These are phyloP conservation scores for Macrocybe gigantea DNA, from an alignment of 768 basidiomycete species.

Conservation along the genomic window DNA sequence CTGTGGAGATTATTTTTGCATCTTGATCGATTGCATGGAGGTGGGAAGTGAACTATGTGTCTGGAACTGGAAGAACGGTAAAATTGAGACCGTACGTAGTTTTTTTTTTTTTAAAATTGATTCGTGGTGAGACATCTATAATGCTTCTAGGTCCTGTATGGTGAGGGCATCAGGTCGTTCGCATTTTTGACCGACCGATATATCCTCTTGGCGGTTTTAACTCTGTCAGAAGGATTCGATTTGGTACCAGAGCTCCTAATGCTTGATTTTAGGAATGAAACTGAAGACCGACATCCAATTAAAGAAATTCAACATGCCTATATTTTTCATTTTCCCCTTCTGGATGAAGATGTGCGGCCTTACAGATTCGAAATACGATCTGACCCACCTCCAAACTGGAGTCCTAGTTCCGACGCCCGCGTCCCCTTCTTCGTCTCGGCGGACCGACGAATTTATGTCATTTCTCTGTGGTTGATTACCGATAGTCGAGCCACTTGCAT, in stretches of 20 bases:
- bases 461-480: conserved; percentile 34
- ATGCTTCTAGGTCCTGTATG: conserved; percentile 16
- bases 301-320: conserved; percentile 25
- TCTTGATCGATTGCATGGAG: conserved; percentile 35
- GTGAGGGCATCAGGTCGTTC: conserved; percentile 31
- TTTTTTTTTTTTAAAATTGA: neutral
- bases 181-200: conserved; percentile 35
- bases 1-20: conserved; percentile 43
- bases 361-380: conserved; percentile 40
- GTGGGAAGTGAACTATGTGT: conserved; percentile 40
- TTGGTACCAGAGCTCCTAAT: conserved; percentile 26
- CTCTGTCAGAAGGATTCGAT: conserved; percentile 12
- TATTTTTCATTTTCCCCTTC: conserved; percentile 36
- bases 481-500: conserved; percentile 21
- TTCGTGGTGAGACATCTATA: too few species aligned
- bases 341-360: conserved; percentile 19
- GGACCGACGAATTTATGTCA: conserved; percentile 38
- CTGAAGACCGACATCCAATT: conserved; percentile 20
- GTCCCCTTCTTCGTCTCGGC: conserved; percentile 44
- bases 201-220: conserved; percentile 28
- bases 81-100: conserved; percentile 39
- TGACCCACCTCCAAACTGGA: conserved; percentile 47
- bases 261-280: conserved; percentile 32
- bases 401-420: conserved; percentile 21
- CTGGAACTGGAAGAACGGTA: conserved; percentile 66